Evolutionary conservation across 805 yeast genomes (phyloP).

Genomic region (Yarrowia keelungensis): DNA sequence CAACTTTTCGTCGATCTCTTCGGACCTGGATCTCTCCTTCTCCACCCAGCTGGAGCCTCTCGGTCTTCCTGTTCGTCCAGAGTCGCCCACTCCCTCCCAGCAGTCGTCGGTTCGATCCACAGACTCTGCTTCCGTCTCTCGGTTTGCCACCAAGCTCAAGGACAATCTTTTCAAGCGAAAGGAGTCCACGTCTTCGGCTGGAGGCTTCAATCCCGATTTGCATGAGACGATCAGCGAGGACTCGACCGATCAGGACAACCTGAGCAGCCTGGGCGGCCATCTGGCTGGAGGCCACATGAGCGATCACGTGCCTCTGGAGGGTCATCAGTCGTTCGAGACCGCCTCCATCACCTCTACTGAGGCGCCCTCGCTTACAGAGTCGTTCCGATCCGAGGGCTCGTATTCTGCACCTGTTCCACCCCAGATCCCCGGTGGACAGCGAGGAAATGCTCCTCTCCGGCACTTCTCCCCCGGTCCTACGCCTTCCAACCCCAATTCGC

Average conservation of each 20-base stretch:
- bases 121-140: constrained; percentile 27
- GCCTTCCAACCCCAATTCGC: constrained; percentile 24
- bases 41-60: constrained; percentile 36
- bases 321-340: neutral
- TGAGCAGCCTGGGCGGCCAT: neutral
- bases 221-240: constrained; percentile 11
- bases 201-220: constrained; percentile 16
- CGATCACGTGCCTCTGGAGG: constrained; percentile 17
- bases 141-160: constrained; percentile 38
- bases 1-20: constrained; percentile 33
- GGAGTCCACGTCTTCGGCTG: neutral
- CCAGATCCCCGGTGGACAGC: constrained; percentile 26
- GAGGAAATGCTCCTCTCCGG: constrained; percentile 24
- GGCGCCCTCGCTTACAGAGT: constrained; percentile 24
- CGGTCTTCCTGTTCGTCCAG: constrained; percentile 28
- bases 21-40: constrained; percentile 29
- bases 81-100: constrained; percentile 35
- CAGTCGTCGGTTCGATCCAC: constrained; percentile 36
- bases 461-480: constrained; percentile 39
- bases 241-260: neutral
- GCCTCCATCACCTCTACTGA: constrained; percentile 26
- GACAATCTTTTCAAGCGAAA: constrained; percentile 36
- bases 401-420: constrained; percentile 34
- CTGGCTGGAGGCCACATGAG: neutral
- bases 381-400: constrained; percentile 30